Evolutionary conservation across 176 grass and related monocot species (phyloP).

Genomic region (Oryza longistaminata): DNA sequence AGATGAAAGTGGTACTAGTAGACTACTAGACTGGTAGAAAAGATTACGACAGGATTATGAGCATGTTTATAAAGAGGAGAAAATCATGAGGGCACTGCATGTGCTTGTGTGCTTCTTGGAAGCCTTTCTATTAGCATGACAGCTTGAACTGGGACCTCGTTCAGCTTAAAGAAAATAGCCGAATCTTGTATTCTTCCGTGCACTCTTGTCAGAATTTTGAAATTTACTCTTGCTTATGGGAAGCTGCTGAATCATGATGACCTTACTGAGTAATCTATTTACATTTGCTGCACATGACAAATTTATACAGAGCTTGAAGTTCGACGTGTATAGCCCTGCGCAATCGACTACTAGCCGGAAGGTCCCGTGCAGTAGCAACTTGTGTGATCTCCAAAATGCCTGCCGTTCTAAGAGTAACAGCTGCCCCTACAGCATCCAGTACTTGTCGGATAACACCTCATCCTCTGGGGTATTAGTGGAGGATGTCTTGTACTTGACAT

Average conservation of each 20-base stretch:
- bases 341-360: constrained; percentile 67
- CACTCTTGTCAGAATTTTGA: neutral
- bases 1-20: neutral
- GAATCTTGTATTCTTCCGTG: neutral
- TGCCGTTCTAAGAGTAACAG: constrained; percentile 51
- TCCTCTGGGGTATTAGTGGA: constrained; percentile 71
- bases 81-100: constrained; percentile 14
- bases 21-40: no score
- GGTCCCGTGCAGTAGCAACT: constrained; percentile 67
- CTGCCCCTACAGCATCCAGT: constrained; percentile 70
- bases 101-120: neutral
- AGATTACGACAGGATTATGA: no score
- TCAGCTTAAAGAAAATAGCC: neutral
- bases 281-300: neutral
- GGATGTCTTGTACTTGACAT: constrained; percentile 77
- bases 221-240: neutral
- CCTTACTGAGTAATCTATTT: neutral
- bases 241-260: neutral
- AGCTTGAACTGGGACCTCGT: constrained; percentile 40
- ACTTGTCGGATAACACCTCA: constrained; percentile 80
- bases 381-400: constrained; percentile 45
- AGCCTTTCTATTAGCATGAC: constrained; percentile 36
- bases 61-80: no score
- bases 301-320: constrained; percentile 49
- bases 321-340: constrained; percentile 60